Base-by-base conservation (phyloP, 805 yeast genomes). In the Metschnikowia vanudenii region DNA sequence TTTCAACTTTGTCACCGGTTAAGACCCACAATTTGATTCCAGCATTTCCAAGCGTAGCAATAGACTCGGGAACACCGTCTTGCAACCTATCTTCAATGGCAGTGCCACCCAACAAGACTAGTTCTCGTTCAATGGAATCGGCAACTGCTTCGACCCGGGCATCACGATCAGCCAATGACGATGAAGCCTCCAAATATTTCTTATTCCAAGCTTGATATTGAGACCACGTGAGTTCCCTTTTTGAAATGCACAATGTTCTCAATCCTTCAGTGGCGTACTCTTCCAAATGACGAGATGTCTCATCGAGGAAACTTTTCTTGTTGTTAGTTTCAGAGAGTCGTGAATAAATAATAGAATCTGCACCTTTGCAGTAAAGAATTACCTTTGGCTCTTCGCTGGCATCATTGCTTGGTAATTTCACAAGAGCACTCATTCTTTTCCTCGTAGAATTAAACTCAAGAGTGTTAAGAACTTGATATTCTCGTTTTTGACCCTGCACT, bases 1-100 rank as follows among this genome's bases (percentile, higher is more conserved):
- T 87, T 65, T 87, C 95, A n/a, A 87, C 88, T 64, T 85, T 86
- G 64, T 87, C 95, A 68, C 95, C 95, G 2, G 95, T 87, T 40
- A 87, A 71, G 39, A 87, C 94, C 95, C 95, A 87, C 43, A 87
- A 68, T 63, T 87, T 87, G 46, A 87, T 84, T 62, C 95, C 94
- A 7, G 94, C 94, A 52, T 80, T 73, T 13, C 79, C 85, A 46
- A 87, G 69, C 5, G 81, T 61, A 7, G 82, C 79, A 59, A 87
- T 87, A 13, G 92, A 78, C 56, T 85, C 94, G 2, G 94, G 92
- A 45, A 87, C 95, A 68, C 94, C 94, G 56, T 84, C 89, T 65
- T 87, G 95, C 50, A 87, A 68, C 61, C 90, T 74, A 70, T 87
- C 95, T 63, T 87, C 95, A 63, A 87, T 87, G 28, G 94, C 94